Evolutionary conservation across 2,329 filamentous ascomycete genomes (phyloP), one percentile per base, ranked within the genome.

Genomic region (Tolypocladium album): DNA sequence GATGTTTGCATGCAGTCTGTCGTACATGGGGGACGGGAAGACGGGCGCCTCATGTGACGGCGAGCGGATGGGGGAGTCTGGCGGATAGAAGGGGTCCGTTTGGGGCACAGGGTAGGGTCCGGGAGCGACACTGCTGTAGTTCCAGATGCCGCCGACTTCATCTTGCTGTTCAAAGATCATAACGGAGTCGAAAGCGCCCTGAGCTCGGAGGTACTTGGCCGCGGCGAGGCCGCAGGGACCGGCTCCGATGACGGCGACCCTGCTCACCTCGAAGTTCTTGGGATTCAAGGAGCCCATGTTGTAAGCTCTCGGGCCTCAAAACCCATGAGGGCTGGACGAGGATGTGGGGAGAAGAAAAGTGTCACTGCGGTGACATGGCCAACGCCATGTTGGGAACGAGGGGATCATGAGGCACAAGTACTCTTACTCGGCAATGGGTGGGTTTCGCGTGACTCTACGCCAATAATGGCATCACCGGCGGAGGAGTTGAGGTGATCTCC

Each of bases 1-100:
- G 56, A 97, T 92, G 71, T 97, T 97, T 27, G 92, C 92, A 68
- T 96, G 88, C 20, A 97, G 77, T 31, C 81, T 76, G 56, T 91
- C 85, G 72, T 97, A 97, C 74, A 96, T 84, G 3, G 92, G 89
- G 22, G 89, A 90, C n/a, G 90, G 79, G 68, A 93, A 96, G 2
- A 85, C 72, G 7, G 88, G 82, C 1, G 81, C 69, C 43, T 65
- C 65, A 8, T 67, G 64, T 20, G 61, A 63, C 55, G 69, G 67
- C 22, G 71, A 69, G 76, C 79, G 83, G 60, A 86, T 72, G 6
- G 89, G 88, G 60, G 81, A 78, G 63, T 92, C 88, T 0, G 82
- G 78, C 31, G 83, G 80, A 53, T 80, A 79, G 67, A 82, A 82
- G 34, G 85, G 82, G 66, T 83, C 81, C n/a, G 84, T 84, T 69